A percentile compares a stretch with the other conserved stretches of the same genome.
Conservation (phyloP, 2,329 filamentous ascomycete genomes). For the Cordyceps pruinosa region DNA sequence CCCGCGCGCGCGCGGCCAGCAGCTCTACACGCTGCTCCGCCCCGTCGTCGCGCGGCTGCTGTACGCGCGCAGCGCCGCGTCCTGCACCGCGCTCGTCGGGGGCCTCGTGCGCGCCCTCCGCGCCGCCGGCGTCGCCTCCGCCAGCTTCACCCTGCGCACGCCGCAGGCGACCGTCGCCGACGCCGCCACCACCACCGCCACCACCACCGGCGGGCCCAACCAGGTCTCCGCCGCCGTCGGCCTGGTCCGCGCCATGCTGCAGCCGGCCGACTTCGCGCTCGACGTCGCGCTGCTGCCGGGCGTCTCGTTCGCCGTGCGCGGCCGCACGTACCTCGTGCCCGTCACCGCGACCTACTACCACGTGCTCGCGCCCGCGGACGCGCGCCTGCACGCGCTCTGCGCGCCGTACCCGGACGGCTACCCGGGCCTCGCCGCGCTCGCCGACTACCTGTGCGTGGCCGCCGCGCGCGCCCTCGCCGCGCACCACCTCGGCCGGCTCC, state of each 20-base stretch:
- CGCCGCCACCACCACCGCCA: constrained; percentile 15
- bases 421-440: constrained; percentile 35
- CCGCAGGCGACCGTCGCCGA: constrained; percentile 26
- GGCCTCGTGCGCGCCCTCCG: constrained; percentile 37
- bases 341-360: constrained; percentile 40
- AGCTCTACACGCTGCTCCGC: constrained; percentile 43
- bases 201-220: constrained; percentile 24
- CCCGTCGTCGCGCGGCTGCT: constrained; percentile 44
- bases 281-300: constrained; percentile 40
- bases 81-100: constrained; percentile 36
- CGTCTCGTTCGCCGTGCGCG: constrained; percentile 35
- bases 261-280: constrained; percentile 35
- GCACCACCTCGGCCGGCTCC: constrained; percentile 25
- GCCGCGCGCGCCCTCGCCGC: constrained; percentile 34
- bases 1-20: constrained; percentile 30
- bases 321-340: constrained; percentile 37
- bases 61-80: constrained; percentile 34
- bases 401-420: constrained; percentile 40
- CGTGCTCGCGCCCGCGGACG: constrained; percentile 32
- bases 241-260: constrained; percentile 37
- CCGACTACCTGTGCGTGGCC: constrained; percentile 40
- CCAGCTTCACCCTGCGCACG: constrained; percentile 37
- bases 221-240: constrained; percentile 36
- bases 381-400: constrained; percentile 31
- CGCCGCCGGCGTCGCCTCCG: constrained; percentile 36